Evolutionary conservation across 306 rosid genomes (phyloP), one percentile per base, ranked within the genome.

Genomic region (Bauhinia variegata): DNA sequence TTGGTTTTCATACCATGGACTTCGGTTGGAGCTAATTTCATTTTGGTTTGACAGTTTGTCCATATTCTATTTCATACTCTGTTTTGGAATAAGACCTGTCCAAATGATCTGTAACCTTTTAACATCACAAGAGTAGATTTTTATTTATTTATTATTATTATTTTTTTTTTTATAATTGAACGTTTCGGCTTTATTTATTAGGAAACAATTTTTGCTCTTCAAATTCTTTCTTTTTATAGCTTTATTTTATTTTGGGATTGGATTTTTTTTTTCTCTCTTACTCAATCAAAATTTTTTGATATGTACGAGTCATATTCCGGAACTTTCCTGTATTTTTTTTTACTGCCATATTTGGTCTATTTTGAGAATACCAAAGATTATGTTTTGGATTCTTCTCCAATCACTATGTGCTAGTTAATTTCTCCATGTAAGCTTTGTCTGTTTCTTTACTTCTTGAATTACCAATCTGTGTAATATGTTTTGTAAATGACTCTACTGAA

Each of bases 1-100:
- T 67, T 80, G 56, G 67, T 67, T 76, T 80, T 63, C 53, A 72
- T 13, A 18, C 76, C 62, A 51, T 57, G 74, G 61, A 46, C 38
- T 67, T 75, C 19, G 47, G 44, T 43, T 65, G 47, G 47, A 60
- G 70, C 67, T 74, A 48, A 47, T 61, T 71, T 65, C 11, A 28
- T 34, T 78, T 50, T 62, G 7, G 36, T 15, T 65, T 68, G 71
- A 54, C 67, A 62, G 37, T 73, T 75, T 57, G 58, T 58, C 71
- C 60, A 54, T 75, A 32, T 70, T 79, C 55, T 11, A 33, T 60
- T 42, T 37, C 60, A 14, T 44, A 4, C 65, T 71, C 70, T 47
- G 32, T 58, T 70, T 51, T 39, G 50, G 46, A 71, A 11, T 10
- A 64, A 44, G n/a, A 57, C 54, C 68, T 58, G 39, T 56, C 39